Base-by-base conservation (phyloP, 2,329 filamentous ascomycete genomes). In the Diaporthe longicolla region DNA sequence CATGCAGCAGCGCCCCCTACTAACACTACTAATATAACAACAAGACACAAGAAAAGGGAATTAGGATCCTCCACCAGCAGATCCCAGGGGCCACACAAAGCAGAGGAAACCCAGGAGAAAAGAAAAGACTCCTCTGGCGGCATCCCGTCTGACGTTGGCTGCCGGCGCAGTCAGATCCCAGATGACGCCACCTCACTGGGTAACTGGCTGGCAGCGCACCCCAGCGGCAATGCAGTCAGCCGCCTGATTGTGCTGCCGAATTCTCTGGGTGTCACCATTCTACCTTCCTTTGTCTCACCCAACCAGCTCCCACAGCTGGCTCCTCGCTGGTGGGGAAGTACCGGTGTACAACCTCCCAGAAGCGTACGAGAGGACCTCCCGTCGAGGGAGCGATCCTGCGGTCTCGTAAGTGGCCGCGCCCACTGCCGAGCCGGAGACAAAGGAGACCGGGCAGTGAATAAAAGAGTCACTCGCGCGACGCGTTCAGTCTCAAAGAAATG, bases 81-180 rank as follows among this genome's bases (percentile, higher is more conserved):
- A 10, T 32, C n/a, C 59, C 40, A 40, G 24, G 0, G 37, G 37
- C 58, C 58, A 61, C 13, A 61, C 35, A 43, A 26, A 63, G 40
- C 40, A 4, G 21, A 45, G 24, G 17, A 21, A n/a, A 19, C 2
- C 15, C 40, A 32, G n/a, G 24, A n/a, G 6, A 17, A 40, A 40
- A 29, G 43, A 19, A 9, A 1, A 29, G 45, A 37, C 13, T 17
- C 61, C 43, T 50, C 61, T n/a, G 45, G 32, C 29, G 40, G 61
- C 9, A 35, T 65, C 19, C 29, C 43, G 61, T 65, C 61, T 65
- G 61, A 50, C 61, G 61, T 65, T 65, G 61, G 59, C 59, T 48
- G 59, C 59, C 32, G 59, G 32, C 59, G 59, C 59, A 48, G 59
- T 65, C 59, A 50, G 40, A 65, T 65, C 61, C 61, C 40, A 21